Evolutionary conservation across 2,329 filamentous ascomycete genomes (phyloP).

Genomic region (Ceratocystis eucalypticola): DNA sequence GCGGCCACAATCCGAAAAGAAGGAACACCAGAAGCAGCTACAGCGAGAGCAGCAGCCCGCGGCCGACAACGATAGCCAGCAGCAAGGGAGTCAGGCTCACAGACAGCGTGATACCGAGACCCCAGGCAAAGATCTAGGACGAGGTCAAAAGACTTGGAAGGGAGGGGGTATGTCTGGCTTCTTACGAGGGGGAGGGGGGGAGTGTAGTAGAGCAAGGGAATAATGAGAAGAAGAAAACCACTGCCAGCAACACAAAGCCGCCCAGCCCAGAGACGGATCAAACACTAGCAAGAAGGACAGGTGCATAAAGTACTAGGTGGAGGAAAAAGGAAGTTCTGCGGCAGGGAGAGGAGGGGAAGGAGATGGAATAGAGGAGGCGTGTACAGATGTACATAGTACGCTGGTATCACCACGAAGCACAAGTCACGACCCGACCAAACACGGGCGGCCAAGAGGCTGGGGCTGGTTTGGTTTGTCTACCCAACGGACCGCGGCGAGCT

Average conservation of each 20-base stretch:
- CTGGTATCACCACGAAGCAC: neutral
- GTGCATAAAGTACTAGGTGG: neutral
- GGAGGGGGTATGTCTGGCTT: neutral
- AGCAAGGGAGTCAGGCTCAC: neutral
- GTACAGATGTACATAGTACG: neutral
- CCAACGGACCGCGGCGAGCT: no score
- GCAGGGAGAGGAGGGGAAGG: neutral
- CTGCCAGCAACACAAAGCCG: neutral
- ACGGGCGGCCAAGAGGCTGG: no score
- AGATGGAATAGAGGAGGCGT: neutral
- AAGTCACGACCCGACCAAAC: neutral
- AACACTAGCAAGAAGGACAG: neutral
- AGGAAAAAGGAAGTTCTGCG: neutral
- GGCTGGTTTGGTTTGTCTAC: no score
- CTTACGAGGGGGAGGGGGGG: neutral
- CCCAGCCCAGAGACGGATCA: neutral
- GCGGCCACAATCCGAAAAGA: neutral
- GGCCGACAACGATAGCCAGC: neutral
- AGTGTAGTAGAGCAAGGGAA: neutral
- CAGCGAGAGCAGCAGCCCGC: neutral
- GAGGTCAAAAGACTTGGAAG: neutral
- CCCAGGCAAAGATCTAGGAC: neutral
- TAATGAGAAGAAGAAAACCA: neutral
- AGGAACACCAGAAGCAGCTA: neutral
- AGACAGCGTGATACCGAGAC: conserved; percentile 1